Evolutionary conservation across 805 yeast genomes (phyloP).

Genomic region (Yarrowia sp.): DNA sequence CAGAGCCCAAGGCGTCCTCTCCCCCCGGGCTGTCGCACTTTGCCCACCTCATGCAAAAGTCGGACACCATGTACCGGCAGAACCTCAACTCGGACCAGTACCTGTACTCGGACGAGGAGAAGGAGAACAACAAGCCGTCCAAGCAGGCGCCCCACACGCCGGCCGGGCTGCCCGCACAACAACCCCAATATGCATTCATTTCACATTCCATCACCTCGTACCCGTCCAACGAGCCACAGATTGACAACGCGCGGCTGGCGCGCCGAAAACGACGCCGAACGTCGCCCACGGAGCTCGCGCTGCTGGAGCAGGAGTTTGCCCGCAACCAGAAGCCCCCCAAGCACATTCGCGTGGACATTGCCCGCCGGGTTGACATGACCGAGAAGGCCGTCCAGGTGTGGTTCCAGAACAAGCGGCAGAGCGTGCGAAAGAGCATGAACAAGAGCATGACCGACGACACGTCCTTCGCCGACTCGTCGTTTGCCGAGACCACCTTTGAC

Average conservation of each 20-base stretch:
- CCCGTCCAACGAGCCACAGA: constrained; percentile 68
- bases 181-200: constrained; percentile 61
- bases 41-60: constrained; percentile 26
- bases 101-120: constrained; percentile 20
- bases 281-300: constrained; percentile 76
- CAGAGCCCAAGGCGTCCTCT: background rate
- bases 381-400: constrained; percentile 97
- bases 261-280: constrained; percentile 95
- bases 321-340: constrained; percentile 79
- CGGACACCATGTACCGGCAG: constrained; percentile 26
- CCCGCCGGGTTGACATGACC: constrained; percentile 82
- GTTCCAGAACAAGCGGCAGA: constrained; percentile 95
- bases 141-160: constrained; percentile 6
- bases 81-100: constrained; percentile 27
- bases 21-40: constrained; percentile 21
- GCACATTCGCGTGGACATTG: constrained; percentile 71
- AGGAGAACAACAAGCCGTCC: constrained; percentile 5
- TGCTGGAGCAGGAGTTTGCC: constrained; percentile 76
- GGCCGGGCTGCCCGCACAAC: background rate
- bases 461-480: constrained; percentile 17
- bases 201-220: constrained; percentile 90
- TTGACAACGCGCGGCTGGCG: constrained; percentile 89
- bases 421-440: constrained; percentile 44
- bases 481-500: constrained; percentile 2
- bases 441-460: constrained; percentile 28